Base-by-base conservation (phyloP, 345 rosid species). In the Bruguiera gymnorhiza region DNA sequence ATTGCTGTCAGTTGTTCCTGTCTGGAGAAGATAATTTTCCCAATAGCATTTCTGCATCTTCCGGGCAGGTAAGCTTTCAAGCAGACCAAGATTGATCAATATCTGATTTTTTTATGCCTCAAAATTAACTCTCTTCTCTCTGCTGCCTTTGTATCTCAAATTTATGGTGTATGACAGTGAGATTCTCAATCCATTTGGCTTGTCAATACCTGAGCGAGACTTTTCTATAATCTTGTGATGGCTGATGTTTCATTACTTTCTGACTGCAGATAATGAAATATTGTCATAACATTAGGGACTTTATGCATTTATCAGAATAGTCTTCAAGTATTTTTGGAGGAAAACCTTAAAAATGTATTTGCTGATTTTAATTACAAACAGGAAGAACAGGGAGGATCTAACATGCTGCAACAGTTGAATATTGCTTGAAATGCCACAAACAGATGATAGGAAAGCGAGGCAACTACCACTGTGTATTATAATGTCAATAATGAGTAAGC, bases 1-100 rank as follows among this genome's bases (percentile, higher is more conserved):
- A 62, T 23, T 53, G 66, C 50, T 82, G 74, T 50, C 76, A 24
- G 46, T 63, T 85, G 58, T 68, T 72, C 54, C 70, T 82, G 64
- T 85, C 86, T 0, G 88, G 82, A 53, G 86, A 85, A 76, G 81
- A 70, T 60, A 68, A 60, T 70, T 83, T 81, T 0, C 78, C 60
- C 1, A 56, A 36, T 34, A 66, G 76, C 32, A 54, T 70, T 65
- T 37, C 68, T 62, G 65, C 76, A 24, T 76, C 86, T 52, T 77
- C 80, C 8, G 77, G 70, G 21, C 71, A 75, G 64, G 86, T 87
- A 66, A 78, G 80, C 69, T 65, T 34, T 55, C 5, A 24, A 64
- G 31, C 37, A 18, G 39, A 5, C 43, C 30, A 15, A 20, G 62
- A 27, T 4, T 43, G 20, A 50, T 29, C 36, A 37, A 29, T 32